These are phyloP conservation scores for Annulohypoxylon truncatum DNA, from an alignment of 2,329 filamentous ascomycete genomes.

Conservation along the genomic window DNA sequence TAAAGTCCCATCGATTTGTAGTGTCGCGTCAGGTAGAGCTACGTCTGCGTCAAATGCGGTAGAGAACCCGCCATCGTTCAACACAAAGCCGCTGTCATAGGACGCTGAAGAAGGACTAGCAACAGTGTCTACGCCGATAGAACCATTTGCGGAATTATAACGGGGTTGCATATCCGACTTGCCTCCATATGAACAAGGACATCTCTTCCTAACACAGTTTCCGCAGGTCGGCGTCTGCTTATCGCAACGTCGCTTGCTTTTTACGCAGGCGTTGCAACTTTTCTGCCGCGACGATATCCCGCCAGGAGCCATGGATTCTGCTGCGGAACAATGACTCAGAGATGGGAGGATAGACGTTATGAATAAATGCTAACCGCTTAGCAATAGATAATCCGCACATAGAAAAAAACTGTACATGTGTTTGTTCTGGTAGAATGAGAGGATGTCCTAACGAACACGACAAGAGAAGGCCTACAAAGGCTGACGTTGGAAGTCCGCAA, in stretches of 20 bases:
- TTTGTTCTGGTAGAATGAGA: background rate
- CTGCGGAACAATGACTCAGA: background rate
- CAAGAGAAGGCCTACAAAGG: background rate
- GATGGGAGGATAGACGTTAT: background rate
- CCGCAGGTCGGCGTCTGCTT: conserved; percentile 58
- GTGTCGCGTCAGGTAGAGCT: background rate
- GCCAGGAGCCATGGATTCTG: conserved; percentile 25
- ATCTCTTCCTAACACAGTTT: conserved; percentile 57
- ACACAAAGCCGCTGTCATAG: conserved; percentile 15
- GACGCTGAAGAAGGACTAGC: conserved; percentile 51
- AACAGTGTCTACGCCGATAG: conserved; percentile 46
- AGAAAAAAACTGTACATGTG: background rate
- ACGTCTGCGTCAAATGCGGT: conserved; percentile 12
- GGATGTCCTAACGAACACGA: background rate
- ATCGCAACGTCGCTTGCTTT: conserved; percentile 61
- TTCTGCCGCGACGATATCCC: conserved; percentile 58
- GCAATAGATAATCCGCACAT: background rate
- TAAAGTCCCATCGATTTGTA: conserved; percentile 34
- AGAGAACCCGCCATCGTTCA: conserved; percentile 12
- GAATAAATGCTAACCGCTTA: background rate
- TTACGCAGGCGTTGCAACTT: conserved; percentile 62
- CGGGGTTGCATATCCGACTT: conserved; percentile 11
- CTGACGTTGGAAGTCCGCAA: conserved; percentile 30
- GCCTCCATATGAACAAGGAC: conserved; percentile 55
- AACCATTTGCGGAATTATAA: conserved; percentile 46